Percentiles rank a stretch among this genome's conserved stretches.
Conservation (phyloP, 495 filamentous ascomycete genomes). For the Penicillium crystallinum region DNA sequence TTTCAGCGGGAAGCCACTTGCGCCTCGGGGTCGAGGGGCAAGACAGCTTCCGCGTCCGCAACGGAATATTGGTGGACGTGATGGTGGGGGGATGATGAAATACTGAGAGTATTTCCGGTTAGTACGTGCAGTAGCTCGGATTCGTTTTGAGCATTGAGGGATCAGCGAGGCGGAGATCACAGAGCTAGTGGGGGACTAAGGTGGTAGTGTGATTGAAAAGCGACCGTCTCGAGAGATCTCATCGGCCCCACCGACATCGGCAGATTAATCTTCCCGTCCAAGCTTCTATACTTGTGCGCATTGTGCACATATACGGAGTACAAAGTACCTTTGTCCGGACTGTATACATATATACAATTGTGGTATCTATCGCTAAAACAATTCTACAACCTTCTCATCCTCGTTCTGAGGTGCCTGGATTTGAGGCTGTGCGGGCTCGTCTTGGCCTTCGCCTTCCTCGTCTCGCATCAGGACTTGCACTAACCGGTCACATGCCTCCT, state of each 20-base stretch:
- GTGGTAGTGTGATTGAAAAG: not conserved
- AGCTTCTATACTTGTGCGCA: not conserved
- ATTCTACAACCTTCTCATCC: constrained; percentile 37
- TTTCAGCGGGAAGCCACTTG: constrained; percentile 22
- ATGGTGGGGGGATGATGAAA: constrained; percentile 10
- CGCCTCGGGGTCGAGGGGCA: constrained; percentile 20
- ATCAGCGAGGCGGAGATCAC: not conserved
- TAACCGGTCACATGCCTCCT: constrained; percentile 79
- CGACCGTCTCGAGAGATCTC: not conserved
- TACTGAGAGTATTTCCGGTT: constrained; percentile 7
- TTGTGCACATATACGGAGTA: not conserved
- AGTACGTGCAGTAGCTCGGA: constrained; percentile 13
- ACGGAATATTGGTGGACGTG: constrained; percentile 19
- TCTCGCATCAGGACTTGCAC: constrained; percentile 92
- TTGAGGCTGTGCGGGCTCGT: constrained; percentile 19
- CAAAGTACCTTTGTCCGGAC: not conserved
- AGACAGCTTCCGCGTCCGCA: constrained; percentile 27
- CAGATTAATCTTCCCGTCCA: not conserved
- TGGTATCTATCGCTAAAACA: constrained; percentile 24
- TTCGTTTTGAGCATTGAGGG: not conserved
- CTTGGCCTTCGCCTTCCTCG: constrained; percentile 42
- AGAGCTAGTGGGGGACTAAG: constrained; percentile 1
- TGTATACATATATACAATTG: constrained; percentile 1
- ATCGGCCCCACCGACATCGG: not conserved
- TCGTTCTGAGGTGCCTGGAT: constrained; percentile 27